Evolutionary conservation across 805 yeast genomes (phyloP), one percentile per base, ranked within the genome.

Genomic region (Kluyveromyces nonfermentans): DNA sequence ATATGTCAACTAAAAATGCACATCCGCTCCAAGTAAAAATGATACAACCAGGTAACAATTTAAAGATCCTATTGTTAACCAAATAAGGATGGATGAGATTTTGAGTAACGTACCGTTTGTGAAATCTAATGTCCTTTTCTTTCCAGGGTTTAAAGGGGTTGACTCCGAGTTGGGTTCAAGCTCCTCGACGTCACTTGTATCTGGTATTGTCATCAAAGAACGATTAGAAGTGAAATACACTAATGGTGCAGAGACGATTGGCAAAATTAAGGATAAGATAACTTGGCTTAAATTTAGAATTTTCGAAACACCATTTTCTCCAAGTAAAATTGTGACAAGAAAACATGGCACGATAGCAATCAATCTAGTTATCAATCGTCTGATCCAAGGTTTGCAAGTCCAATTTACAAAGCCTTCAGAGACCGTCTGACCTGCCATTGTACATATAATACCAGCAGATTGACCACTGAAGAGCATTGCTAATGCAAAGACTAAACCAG

Each of bases 391-490:
- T 31, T 84, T 78, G 47, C 87, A 72, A 6, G 83, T 69, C 84
- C 95, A 85, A 47, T 75, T 70, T 20, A 86, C 70, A 54, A 87
- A 89, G 1, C 97, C 97, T 61, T 88, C 96, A 55, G 86, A 79
- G 7, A 88, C 94, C 78, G 86, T 85, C 60, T 88, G 96, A 32
- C 96, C 95, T 1, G 96, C 89, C 55, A 89, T 72, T 0, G 96
- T 89, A 58, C 95, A 88, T 16, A 88, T 95, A 33, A 90, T 85
- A 35, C 96, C 96, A 2, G 96, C 96, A 55, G 93, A 82, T 57
- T 88, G 90, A n/a, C 97, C 97, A 12, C 90, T 81, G 59, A 85
- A 88, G 37, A 88, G 68, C 64, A 88, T 74, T 1, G 96, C 96
- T 40, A 87, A 64, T 0, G 96, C 96, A 69, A 89, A 88, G 0